Percentiles rank a stretch among this genome's conserved stretches.
Conservation (phyloP, 2,329 filamentous ascomycete species). For the Hymenoscyphus linearis region DNA sequence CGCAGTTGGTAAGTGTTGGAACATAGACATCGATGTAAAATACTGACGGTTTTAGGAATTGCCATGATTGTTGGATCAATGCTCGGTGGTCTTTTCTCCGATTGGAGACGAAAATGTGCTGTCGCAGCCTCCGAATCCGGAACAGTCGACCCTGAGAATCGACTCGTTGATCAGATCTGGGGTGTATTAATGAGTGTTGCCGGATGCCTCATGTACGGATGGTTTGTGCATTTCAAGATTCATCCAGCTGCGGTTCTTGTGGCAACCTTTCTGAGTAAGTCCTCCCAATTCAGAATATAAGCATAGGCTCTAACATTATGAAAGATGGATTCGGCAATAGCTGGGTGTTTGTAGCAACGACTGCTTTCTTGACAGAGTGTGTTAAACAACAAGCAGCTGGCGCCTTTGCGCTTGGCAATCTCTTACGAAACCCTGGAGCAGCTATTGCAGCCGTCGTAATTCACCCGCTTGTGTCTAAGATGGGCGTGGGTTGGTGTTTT, state of each 20-base stretch:
- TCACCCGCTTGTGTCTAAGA: background rate
- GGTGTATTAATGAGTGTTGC: slow-evolving; percentile 4
- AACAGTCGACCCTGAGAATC: slow-evolving; percentile 5
- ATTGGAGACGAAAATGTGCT: slow-evolving; percentile 4
- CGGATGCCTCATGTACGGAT: slow-evolving; percentile 4
- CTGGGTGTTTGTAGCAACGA: slow-evolving; percentile 7
- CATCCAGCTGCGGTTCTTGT: slow-evolving; percentile 6
- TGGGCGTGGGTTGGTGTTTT: slow-evolving; percentile 7
- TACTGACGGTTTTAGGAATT: background rate
- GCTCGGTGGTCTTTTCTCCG: slow-evolving; percentile 2
- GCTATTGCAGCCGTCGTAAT: slow-evolving; percentile 2
- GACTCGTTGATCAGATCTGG: slow-evolving; percentile 5
- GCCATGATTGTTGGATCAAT: slow-evolving; percentile 6
- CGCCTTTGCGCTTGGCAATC: slow-evolving; percentile 5
- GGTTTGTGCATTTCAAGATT: slow-evolving; percentile 5
- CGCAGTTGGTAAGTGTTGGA: background rate
- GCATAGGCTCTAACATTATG: background rate
- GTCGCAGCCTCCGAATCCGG: background rate
- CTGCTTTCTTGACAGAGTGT: slow-evolving; percentile 7
- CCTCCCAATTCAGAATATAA: background rate
- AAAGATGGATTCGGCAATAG: slow-evolving; percentile 5
- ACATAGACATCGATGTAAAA: background rate
- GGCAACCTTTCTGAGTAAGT: slow-evolving; percentile 6
- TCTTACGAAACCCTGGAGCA: slow-evolving; percentile 4
- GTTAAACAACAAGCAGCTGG: slow-evolving; percentile 6